phyloP scores from a whole-genome alignment of 2,329 filamentous ascomycete genomes.

The Aspergillus felis region DNA sequence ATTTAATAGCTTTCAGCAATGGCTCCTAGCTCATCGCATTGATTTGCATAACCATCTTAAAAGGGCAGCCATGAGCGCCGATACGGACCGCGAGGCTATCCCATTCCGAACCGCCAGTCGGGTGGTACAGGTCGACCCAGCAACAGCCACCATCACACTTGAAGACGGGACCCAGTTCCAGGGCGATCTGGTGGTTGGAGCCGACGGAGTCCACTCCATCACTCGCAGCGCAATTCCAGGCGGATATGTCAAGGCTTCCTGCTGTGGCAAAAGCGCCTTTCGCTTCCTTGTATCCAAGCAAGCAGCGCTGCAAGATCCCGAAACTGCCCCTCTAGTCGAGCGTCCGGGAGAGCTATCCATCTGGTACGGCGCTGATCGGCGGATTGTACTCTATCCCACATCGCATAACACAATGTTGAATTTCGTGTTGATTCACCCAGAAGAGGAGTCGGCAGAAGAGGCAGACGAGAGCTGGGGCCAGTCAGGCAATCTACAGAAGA shows the following conservation, averaged over 20 bases:
- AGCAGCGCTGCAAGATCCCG: slow-evolving; percentile 34
- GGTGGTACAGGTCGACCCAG: slow-evolving; percentile 40
- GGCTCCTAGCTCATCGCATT: slow-evolving; percentile 51
- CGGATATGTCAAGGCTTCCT: slow-evolving; percentile 32
- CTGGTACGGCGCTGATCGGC: slow-evolving; percentile 38
- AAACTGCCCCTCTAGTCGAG: slow-evolving; percentile 31
- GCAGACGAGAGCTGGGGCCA: slow-evolving; percentile 14
- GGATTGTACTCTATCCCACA: slow-evolving; percentile 45
- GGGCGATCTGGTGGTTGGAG: slow-evolving; percentile 50
- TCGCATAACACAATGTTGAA: slow-evolving; percentile 43
- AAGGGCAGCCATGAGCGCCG: slow-evolving; percentile 28
- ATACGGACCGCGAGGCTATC: slow-evolving; percentile 25
- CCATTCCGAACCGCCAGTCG: slow-evolving; percentile 39
- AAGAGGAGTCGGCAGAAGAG: slow-evolving; percentile 36
- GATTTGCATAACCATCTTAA: slow-evolving; percentile 50
- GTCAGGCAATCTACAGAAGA: slow-evolving; percentile 3
- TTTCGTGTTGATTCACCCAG: slow-evolving; percentile 50
- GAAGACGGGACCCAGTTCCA: slow-evolving; percentile 39
- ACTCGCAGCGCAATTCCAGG: slow-evolving; percentile 22
- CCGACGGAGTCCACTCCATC: slow-evolving; percentile 44
- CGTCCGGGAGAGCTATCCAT: slow-evolving; percentile 37
- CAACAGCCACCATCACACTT: slow-evolving; percentile 38
- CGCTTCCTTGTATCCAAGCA: slow-evolving; percentile 50
- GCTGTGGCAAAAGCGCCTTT: slow-evolving; percentile 52
- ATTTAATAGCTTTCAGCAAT: slow-evolving; percentile 21